Evolutionary conservation across 768 basidiomycete genomes (phyloP), one percentile per base, ranked within the genome.

Genomic region (Suillus decipiens): DNA sequence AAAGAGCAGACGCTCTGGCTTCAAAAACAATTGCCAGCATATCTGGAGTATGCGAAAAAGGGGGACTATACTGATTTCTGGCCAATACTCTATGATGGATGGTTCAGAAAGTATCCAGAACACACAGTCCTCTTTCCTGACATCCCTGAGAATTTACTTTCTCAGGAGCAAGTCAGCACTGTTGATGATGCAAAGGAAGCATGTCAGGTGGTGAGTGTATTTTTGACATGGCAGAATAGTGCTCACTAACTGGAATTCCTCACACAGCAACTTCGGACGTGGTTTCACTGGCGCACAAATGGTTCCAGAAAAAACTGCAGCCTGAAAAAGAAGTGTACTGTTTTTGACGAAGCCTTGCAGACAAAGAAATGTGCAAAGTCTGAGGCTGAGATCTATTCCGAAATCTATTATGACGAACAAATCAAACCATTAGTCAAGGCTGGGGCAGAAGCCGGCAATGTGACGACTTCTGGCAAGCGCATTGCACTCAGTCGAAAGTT

Each of bases 391-490:
- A 34, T 62, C 10, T 62, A 62, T 37, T 37, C 17, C 6, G n/a
- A 42, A 15, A 19, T n/a, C 19, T 57, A 42, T 31, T 62, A 55
- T 12, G 15, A 42, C 3, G 42, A 62, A 19, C 33, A 22, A 1
- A 48, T 62, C 61, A 62, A 62, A 33, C 61, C 55, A 3, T 37
- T 42, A 22, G 36, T 62, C 28, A 22, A 47, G 2, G 55, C 61
- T 43, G 61, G 57, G 41, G n/a, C 24, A 15, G 54, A 57, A 12
- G 54, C 61, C 14, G 55, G 61, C 12, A 62, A 57, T 1, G 33
- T 62, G 42, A 1, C 42, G 10, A n/a, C 17, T 8, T 43, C 61
- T 12, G 12, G 54, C 2, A 56, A 56, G 2, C 43, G 54, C 1
- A 15, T 62, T 34, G 43, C 7, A 6, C 34, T 56, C 4, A 4